A percentile compares a stretch with the other conserved stretches of the same genome.
Evolutionary conservation across 305 asterid genomes (phyloP).

Genomic region (Andrographis paniculata): DNA sequence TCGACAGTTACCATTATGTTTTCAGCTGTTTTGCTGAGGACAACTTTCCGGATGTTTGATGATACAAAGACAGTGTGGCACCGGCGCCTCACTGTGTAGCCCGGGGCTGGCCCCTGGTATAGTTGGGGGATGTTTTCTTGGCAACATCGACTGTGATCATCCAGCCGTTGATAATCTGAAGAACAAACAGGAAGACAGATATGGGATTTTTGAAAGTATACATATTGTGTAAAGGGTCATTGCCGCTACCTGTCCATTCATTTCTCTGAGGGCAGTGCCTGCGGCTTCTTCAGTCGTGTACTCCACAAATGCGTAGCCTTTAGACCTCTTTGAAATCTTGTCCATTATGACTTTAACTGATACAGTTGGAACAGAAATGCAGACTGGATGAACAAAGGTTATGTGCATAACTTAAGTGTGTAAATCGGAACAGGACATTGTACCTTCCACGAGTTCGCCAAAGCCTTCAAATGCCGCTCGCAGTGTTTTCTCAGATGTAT

Average conservation of each 20-base stretch:
- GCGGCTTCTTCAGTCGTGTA: slow-evolving; percentile 90
- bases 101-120: slow-evolving; percentile 31
- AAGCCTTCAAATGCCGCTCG: slow-evolving; percentile 81
- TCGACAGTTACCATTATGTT: too few species aligned
- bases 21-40: too few species aligned
- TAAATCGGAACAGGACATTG: background rate
- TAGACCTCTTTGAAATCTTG: slow-evolving; percentile 95
- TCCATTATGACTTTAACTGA: slow-evolving; percentile 94
- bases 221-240: background rate
- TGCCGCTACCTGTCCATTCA: slow-evolving; percentile 80
- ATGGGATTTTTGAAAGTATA: background rate
- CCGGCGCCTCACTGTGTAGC: slow-evolving; percentile 23
- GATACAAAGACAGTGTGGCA: too few species aligned
- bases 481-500: slow-evolving; percentile 88
- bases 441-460: slow-evolving; percentile 85
- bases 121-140: slow-evolving; percentile 57
- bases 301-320: slow-evolving; percentile 82
- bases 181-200: slow-evolving; percentile 1
- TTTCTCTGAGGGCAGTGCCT: slow-evolving; percentile 62
- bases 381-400: slow-evolving; percentile 9
- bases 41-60: too few species aligned
- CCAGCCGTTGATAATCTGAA: slow-evolving; percentile 97
- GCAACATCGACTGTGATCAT: slow-evolving; percentile 93
- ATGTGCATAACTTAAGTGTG: background rate
- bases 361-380: background rate